Evolutionary conservation across 1,284 basidiomycete genomes (phyloP), one percentile per base, ranked within the genome.

Genomic region (Ganoderma sinense): DNA sequence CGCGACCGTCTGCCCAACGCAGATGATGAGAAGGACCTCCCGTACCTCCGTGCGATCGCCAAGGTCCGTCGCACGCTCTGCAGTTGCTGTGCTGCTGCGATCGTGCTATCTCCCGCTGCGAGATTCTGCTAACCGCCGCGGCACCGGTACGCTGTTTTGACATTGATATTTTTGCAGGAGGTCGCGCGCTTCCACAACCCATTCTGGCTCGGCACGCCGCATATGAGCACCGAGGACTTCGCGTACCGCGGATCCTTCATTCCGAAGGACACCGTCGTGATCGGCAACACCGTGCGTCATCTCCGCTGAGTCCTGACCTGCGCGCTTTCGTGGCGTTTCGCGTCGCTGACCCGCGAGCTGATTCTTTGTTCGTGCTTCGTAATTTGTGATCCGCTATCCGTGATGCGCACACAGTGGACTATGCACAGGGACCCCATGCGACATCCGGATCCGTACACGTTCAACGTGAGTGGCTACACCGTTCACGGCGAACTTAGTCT

Each of bases 211-310:
- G 31, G 31, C 13, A 56, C 53, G 18, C 53, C 29, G 13, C 53
- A 56, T 5, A 16, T 56, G 13, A 56, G 53, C 53, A 56, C 53
- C 29, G 53, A 56, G 26, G 53, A 56, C 53, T 56, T 56, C 53
- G 8, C 53, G 18, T 56, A 33, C 29, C 29, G 18, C 4, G 31
- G 31, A 13, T 33, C 6, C 53, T 29, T 56, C 18, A 56, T 56
- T 10, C 53, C 53, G 53, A 56, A 56, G 53, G 53, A 31, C n/a
- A 56, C 31, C 16, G 53, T 29, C 53, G 53, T 33, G 14, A 56
- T 56, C 53, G 53, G 53, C 0, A 56, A 56, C 18, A 56, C 55
- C 6, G 31, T 56, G 18, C 26, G 55, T 56, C 29, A 33, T 33
- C n/a, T n/a, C n/a, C n/a, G n/a, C n/a, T n/a, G n/a, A n/a, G n/a